These are phyloP conservation scores for Dothideomycetes sp. DNA, from an alignment of 2,329 filamentous ascomycete species.

Conservation along the genomic window DNA sequence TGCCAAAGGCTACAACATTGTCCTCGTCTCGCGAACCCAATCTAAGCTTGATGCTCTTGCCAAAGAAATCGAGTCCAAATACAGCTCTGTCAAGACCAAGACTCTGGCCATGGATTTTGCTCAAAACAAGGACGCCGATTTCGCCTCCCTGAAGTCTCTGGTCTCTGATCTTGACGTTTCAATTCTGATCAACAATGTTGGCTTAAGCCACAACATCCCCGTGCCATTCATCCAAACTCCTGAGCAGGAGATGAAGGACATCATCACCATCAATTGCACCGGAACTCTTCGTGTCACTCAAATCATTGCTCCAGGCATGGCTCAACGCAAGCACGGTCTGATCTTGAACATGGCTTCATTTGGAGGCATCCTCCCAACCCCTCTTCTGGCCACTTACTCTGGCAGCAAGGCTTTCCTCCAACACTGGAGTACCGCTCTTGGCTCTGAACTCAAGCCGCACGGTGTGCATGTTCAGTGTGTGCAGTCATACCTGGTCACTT, in stretches of 20 bases:
- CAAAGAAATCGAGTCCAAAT: slow-evolving; percentile 61
- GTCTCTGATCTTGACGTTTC: slow-evolving; percentile 67
- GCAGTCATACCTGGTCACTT: slow-evolving; percentile 85
- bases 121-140: slow-evolving; percentile 67
- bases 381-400: slow-evolving; percentile 88
- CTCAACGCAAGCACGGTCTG: slow-evolving; percentile 71
- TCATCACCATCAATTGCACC: slow-evolving; percentile 90
- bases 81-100: slow-evolving; percentile 60
- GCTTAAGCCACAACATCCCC: slow-evolving; percentile 85
- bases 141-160: slow-evolving; percentile 57
- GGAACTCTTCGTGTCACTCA: slow-evolving; percentile 84
- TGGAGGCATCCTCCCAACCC: slow-evolving; percentile 82
- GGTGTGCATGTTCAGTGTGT: slow-evolving; percentile 86
- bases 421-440: slow-evolving; percentile 83
- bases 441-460: slow-evolving; percentile 66
- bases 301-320: slow-evolving; percentile 73
- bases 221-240: slow-evolving; percentile 76
- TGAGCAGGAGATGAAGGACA: slow-evolving; percentile 70
- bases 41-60: slow-evolving; percentile 77
- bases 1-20: slow-evolving; percentile 81
- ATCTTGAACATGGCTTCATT: slow-evolving; percentile 98
- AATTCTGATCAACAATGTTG: slow-evolving; percentile 94
- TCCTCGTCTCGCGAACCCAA: slow-evolving; percentile 90
- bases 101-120: slow-evolving; percentile 86
- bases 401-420: slow-evolving; percentile 97